Conservation (phyloP, 2,329 filamentous ascomycete genomes). For the Fusarium avenaceum region DNA sequence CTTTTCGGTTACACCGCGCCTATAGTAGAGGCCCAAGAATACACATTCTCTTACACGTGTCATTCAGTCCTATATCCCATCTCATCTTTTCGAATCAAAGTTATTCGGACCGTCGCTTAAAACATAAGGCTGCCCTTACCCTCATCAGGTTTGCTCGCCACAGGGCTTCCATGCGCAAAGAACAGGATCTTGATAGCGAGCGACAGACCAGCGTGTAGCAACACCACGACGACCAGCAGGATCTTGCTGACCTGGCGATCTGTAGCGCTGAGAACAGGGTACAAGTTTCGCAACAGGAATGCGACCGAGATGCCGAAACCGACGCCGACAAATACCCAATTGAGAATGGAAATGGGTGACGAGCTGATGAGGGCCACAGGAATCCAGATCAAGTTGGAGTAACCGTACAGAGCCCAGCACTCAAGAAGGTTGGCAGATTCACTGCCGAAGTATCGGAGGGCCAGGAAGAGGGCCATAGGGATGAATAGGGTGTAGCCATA, state of each 20-base stretch:
- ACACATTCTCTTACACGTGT: conserved; percentile 38
- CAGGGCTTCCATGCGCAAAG: conserved; percentile 82
- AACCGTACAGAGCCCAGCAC: conserved; percentile 95
- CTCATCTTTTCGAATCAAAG: conserved; percentile 7
- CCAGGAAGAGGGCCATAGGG: conserved; percentile 86
- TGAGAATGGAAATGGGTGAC: conserved; percentile 86
- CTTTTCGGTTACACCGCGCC: conserved; percentile 25
- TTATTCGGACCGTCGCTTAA: conserved; percentile 12
- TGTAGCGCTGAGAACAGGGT: conserved; percentile 91
- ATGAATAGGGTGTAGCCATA: conserved; percentile 96
- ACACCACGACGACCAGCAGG: conserved; percentile 84
- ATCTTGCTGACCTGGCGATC: conserved; percentile 93
- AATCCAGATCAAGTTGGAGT: conserved; percentile 97
- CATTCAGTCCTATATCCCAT: conserved; percentile 26
- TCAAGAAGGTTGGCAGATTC: conserved; percentile 94
- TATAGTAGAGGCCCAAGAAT: conserved; percentile 10
- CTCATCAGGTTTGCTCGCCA: conserved; percentile 57
- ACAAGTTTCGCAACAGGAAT: conserved; percentile 88
- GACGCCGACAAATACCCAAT: conserved; percentile 92
- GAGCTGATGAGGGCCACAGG: conserved; percentile 92
- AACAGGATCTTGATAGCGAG: conserved; percentile 97
- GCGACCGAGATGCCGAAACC: conserved; percentile 86
- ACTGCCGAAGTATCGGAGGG: conserved; percentile 94
- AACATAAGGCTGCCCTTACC: conserved; percentile 41
- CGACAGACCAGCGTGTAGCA: conserved; percentile 88